Conservation (phyloP, 805 yeast species). For the Candida loeiensis region DNA sequence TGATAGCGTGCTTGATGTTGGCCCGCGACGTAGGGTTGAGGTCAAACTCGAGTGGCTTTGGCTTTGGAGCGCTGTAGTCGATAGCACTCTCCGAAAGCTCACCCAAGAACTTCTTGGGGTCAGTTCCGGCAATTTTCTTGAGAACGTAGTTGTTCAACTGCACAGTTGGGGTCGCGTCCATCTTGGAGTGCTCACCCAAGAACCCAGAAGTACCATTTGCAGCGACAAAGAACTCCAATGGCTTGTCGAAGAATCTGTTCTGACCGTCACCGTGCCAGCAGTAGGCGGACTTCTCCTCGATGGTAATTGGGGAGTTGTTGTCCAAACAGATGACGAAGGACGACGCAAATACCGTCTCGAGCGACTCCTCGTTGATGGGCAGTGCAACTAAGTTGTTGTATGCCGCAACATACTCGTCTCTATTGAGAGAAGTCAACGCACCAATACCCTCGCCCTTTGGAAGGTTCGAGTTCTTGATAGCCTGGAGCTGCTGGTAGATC, state of each 20-base stretch:
- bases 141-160: constrained; percentile 77
- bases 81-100: constrained; percentile 21
- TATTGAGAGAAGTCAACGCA: constrained; percentile 73
- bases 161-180: constrained; percentile 97
- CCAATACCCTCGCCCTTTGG: constrained; percentile 62
- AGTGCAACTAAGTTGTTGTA: constrained; percentile 56
- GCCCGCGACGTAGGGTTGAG: constrained; percentile 48
- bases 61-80: constrained; percentile 15
- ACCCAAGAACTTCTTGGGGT: constrained; percentile 30
- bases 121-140: constrained; percentile 49
- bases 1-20: constrained; percentile 54
- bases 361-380: constrained; percentile 57
- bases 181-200: constrained; percentile 92
- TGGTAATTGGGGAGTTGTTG: constrained; percentile 63
- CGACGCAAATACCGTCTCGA: constrained; percentile 69
- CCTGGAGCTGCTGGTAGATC: constrained; percentile 55
- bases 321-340: constrained; percentile 83
- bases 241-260: constrained; percentile 90
- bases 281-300: constrained; percentile 78
- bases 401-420: constrained; percentile 73
- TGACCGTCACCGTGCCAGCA: constrained; percentile 95
- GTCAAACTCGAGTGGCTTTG: constrained; percentile 49
- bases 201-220: constrained; percentile 88
- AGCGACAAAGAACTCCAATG: constrained; percentile 76
- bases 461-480: constrained; percentile 43